Base-by-base conservation (phyloP, 768 basidiomycete species). In the Holtermanniella nyarrowii region DNA sequence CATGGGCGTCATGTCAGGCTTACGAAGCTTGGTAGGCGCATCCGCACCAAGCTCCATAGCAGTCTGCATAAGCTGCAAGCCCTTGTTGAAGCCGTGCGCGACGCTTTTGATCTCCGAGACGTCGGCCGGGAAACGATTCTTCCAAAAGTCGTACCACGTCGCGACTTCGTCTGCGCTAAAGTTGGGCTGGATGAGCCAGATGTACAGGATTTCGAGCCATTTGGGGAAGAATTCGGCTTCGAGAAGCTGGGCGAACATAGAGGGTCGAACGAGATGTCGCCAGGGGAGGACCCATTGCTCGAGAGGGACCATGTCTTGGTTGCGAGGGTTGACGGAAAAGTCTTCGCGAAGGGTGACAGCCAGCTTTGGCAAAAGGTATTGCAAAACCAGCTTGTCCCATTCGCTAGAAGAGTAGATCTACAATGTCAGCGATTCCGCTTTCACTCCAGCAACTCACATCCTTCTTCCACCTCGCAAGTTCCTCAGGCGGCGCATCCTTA, bases 211-310 rank as follows among this genome's bases (percentile, higher is more conserved):
- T 45, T 89, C 85, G 54, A 97, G 77, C 90, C 91, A 99, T 68
- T 95, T 93, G 3, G 89, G 87, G 78, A 96, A 96, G 76, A 97
- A 93, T 62, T 89, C 88, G 4, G 79, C 78, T 68, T 93, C 87
- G 56, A 99, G 74, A 12, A 99, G 74, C 63, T 90, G 86, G 1
- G 82, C 77, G 62, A 95, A 78, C 55, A 93, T 79, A 3, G 85
- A 82, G 0, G 80, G 72, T 5, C 86, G 83, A 27, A 97, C 76
- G 50, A 87, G 76, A 26, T 74, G 68, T 11, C 77, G 75, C 95
- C 95, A 99, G 1, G 76, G 75, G 42, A 96, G 75, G 16, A 89
- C 85, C 48, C 76, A 76, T 18, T 82, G 75, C 37, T 59, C 54
- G 43, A 99, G 76, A 0, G 90, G 86, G 21, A 76, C 76, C 82